Conservation (phyloP, 352 stramenopile genomes). For the Phytophthora colocasiae region DNA sequence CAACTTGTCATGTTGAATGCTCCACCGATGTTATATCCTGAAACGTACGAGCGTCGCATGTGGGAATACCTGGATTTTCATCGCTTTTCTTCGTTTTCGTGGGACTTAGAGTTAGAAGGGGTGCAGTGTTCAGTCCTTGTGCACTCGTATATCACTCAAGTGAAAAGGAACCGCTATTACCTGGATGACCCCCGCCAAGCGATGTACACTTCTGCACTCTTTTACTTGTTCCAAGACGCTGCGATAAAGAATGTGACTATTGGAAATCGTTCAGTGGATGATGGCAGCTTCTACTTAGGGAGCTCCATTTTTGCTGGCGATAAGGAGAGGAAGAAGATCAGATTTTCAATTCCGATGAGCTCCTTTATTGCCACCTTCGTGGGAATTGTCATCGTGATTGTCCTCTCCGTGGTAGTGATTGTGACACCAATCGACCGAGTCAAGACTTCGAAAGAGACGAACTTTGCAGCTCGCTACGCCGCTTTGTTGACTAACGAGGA, state of each 20-base stretch:
- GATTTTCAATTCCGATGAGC: no score
- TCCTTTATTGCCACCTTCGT: no score
- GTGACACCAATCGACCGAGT: not conserved
- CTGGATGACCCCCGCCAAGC: conserved; percentile 48
- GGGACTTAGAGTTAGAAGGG: conserved; percentile 19
- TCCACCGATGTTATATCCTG: conserved; percentile 21
- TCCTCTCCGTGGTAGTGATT: no score
- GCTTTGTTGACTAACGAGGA: conserved; percentile 44
- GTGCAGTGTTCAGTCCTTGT: conserved; percentile 47
- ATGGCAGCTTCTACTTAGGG: no score
- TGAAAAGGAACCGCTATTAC: conserved; percentile 56
- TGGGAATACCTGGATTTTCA: conserved; percentile 33
- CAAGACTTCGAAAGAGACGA: conserved; percentile 33
- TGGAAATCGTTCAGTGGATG: no score
- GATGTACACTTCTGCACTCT: conserved; percentile 58
- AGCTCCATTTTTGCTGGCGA: no score
- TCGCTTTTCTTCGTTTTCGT: conserved; percentile 16
- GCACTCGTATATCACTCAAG: conserved; percentile 55
- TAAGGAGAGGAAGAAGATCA: no score
- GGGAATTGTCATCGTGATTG: no score
- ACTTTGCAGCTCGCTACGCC: conserved; percentile 39
- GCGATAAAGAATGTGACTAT: conserved; percentile 37
- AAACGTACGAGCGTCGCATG: conserved; percentile 18
- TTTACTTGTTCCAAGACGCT: conserved; percentile 56
- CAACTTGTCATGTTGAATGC: conserved; percentile 35